Evolutionary conservation across 2,329 filamentous ascomycete genomes (phyloP), one percentile per base, ranked within the genome.

Genomic region (Paraphaeosphaeria sporulosa): DNA sequence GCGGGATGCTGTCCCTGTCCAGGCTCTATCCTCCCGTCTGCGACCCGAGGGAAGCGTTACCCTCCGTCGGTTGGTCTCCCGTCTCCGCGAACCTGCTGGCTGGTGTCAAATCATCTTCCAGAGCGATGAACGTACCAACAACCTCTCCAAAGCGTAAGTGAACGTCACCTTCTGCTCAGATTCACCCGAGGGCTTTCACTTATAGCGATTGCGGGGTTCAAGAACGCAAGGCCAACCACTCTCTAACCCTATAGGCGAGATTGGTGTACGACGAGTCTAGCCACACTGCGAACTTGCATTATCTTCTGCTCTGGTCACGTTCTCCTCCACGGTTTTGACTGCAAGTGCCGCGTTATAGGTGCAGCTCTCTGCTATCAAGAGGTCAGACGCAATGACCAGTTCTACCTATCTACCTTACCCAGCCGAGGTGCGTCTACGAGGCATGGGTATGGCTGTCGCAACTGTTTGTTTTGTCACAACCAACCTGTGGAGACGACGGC

Each of bases 141-240:
- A 23, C 38, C 51, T 32, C 12, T 43, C 25, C 2, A 44, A 43
- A 32, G 2, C 10, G n/a, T 44, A 44, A 32, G 34, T n/a, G 21
- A 44, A 32, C 23, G 25, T 21, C 38, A 27, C 25, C 12, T 54
- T 21, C 15, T 32, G 12, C 10, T 13, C 17, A 9, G 17, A 43
- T n/a, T 25, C 38, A 44, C 10, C 38, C 25, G 23, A 13, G 13
- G 17, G 36, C 12, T 10, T 19, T 43, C 51, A 32, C 17, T n/a
- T 32, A 54, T 17, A 54, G 38, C 42, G 19, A 43, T 3, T 54
- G 52, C 19, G 52, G 40, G 42, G 52, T 54, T n/a, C 51, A 54
- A 27, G 42, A 44, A 25, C 21, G n/a, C 19, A 34, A 46, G 40
- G 30, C n/a, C 27, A 55, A 46, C 52, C 52, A 27, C 49, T 27